A percentile compares a stretch with the other conserved stretches of the same genome.
These are phyloP conservation scores for Aspergillus glaucus DNA, from an alignment of 2,329 filamentous ascomycete genomes.

Conservation along the genomic window DNA sequence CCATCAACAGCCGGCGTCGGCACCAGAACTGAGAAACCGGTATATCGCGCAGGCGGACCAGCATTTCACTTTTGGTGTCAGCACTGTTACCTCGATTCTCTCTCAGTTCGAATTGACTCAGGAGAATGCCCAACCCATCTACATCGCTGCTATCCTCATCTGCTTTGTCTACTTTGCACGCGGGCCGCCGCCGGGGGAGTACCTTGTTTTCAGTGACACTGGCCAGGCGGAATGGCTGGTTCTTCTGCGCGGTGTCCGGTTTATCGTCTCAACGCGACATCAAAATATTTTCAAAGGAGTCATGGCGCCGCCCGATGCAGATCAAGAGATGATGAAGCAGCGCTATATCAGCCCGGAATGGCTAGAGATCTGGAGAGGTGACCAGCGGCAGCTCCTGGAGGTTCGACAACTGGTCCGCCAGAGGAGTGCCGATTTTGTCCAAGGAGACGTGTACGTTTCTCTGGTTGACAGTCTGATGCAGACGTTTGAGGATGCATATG, in stretches of 20 bases:
- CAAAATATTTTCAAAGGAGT: conserved; percentile 11
- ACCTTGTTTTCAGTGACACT: conserved; percentile 24
- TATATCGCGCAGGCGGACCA: conserved; percentile 24
- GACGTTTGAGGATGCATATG: conserved; percentile 15
- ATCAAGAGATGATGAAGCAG: not conserved
- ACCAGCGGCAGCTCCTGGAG: conserved; percentile 2
- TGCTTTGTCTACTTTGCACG: conserved; percentile 30
- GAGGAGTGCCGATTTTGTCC: conserved; percentile 9
- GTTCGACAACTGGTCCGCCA: conserved; percentile 9
- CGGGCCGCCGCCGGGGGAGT: conserved; percentile 24
- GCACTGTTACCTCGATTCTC: conserved; percentile 24
- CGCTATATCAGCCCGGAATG: conserved; percentile 1
- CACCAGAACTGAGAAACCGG: conserved; percentile 1
- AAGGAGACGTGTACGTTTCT: conserved; percentile 5
- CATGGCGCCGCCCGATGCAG: not conserved
- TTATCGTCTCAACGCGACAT: conserved; percentile 14
- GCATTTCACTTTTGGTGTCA: conserved; percentile 30
- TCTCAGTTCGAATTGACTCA: conserved; percentile 12
- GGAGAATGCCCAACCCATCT: conserved; percentile 27
- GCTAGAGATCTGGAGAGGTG: conserved; percentile 9
- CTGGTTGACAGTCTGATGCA: conserved; percentile 10
- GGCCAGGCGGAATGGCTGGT: conserved; percentile 27
- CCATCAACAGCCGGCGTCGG: conserved; percentile 12
- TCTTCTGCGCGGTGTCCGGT: conserved; percentile 25
- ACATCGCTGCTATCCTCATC: conserved; percentile 25